Conservation (phyloP, 73 alveolate genomes). For the Symbiodinium natans region DNA sequence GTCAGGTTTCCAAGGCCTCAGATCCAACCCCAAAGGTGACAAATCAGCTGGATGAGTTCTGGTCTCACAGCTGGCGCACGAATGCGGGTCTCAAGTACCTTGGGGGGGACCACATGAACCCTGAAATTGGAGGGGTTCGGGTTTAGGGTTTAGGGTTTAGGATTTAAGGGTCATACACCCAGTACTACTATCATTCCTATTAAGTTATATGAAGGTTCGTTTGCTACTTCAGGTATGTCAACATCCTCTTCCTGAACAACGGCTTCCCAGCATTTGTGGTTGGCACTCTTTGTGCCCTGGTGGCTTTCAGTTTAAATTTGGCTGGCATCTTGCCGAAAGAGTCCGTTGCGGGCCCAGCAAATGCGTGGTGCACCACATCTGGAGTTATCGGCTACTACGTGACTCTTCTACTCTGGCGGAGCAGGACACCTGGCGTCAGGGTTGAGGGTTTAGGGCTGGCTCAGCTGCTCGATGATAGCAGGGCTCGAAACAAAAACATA, state of each 20-base stretch:
- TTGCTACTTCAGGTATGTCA: background rate
- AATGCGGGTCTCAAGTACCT: too few species aligned
- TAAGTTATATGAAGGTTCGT: too few species aligned
- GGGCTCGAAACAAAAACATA: too few species aligned
- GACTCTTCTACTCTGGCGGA: background rate
- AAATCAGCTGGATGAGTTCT: background rate
- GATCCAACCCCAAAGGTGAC: background rate
- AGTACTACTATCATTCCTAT: too few species aligned
- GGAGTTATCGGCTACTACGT: background rate
- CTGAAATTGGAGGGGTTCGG: too few species aligned
- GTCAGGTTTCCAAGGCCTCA: background rate
- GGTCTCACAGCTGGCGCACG: background rate
- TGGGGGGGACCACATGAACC: too few species aligned
- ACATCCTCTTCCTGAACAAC: background rate
- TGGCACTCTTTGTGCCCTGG: background rate
- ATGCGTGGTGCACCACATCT: background rate
- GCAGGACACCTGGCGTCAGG: too few species aligned
- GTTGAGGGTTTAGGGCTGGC: too few species aligned
- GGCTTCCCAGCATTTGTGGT: background rate
- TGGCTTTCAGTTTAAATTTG: background rate
- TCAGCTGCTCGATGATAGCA: too few species aligned
- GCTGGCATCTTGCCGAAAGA: background rate
- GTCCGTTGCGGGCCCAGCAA: background rate
- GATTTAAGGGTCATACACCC: too few species aligned
- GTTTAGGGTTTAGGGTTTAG: too few species aligned